A percentile compares a stretch with the other conserved stretches of the same genome.
Evolutionary conservation across 2,329 filamentous ascomycete genomes (phyloP).

Genomic region (Trichoderma breve): DNA sequence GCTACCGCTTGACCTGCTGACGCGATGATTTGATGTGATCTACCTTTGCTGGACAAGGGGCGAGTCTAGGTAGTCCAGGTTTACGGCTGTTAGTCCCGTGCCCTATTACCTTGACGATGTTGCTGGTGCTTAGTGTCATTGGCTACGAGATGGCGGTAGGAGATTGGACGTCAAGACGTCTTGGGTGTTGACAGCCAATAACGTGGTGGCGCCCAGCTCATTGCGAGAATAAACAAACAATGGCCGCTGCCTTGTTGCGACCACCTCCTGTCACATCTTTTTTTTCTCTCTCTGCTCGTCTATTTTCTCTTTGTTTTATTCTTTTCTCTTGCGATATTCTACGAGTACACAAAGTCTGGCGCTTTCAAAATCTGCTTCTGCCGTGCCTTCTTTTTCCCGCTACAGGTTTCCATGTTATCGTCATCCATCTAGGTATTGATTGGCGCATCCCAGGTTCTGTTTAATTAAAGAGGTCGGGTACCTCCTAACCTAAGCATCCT

Average conservation of each 20-base stretch:
- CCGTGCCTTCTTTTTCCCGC: neutral
- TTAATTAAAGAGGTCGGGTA: neutral
- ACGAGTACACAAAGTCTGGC: neutral
- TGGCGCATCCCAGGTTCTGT: neutral
- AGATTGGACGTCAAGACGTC: neutral
- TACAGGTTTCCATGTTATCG: neutral
- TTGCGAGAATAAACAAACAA: slow-evolving; percentile 3
- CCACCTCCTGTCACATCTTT: neutral
- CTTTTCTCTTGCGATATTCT: neutral
- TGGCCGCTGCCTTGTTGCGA: neutral
- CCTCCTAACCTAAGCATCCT: neutral
- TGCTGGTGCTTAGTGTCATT: neutral
- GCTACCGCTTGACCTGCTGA: neutral
- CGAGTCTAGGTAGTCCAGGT: neutral
- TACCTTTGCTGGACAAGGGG: neutral
- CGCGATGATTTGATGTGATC: neutral
- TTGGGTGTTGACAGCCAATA: neutral
- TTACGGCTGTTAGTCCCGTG: neutral
- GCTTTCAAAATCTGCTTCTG: neutral
- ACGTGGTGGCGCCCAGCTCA: neutral
- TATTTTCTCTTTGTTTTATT: neutral
- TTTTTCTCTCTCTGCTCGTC: neutral
- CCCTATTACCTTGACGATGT: neutral
- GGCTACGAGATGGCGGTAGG: neutral
- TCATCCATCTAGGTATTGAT: neutral